Base-by-base conservation (phyloP, 306 rosid genomes). In the Corylus heterophylla region DNA sequence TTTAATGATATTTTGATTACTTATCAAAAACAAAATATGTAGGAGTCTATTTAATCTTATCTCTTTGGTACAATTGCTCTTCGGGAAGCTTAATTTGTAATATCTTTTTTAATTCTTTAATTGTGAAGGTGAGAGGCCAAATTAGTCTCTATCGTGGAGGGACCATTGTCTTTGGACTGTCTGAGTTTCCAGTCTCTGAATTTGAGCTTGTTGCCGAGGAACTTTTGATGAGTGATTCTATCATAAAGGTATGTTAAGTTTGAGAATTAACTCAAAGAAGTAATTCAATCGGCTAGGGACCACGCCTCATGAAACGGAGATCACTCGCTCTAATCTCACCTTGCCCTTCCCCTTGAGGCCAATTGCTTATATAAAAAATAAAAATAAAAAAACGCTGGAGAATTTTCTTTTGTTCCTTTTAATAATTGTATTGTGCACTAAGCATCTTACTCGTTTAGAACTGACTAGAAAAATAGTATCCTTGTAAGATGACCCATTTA, bases 151-250 rank as follows among this genome's bases (percentile, higher is more conserved):
- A 92, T 55, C 42, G 82, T 85, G 98, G 98, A 72, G 98, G 91
- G 81, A 95, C 97, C 91, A 88, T 95, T 82, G 87, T 91, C 76
- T 95, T 95, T 84, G 98, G 98, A 71, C 61, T 95, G 84, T 92
- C 98, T 0, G 88, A 95, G 31, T 92, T 73, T 87, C 98, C 98
- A 81, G 77, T 95, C 69, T 95, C 98, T 39, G 98, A 95, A 85
- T 95, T 95, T 85, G 98, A 95, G 86, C 98, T 95, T 51, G 98
- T 95, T 74, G 98, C 98, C 0, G 98, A 95, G 85, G 98, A 95
- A 86, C 97, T 95, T 90, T 86, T 95, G 85, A 89, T 95, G 97
- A 95, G 98, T 58, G 97, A 95, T 90, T 95, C 98, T 74, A 71
- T 89, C 83, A 87, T 95, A 85, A 89, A 85, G 98, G 98, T 90